Base-by-base conservation (phyloP, 2,329 filamentous ascomycete genomes). In the Gnomoniopsis smithogilvyi region DNA sequence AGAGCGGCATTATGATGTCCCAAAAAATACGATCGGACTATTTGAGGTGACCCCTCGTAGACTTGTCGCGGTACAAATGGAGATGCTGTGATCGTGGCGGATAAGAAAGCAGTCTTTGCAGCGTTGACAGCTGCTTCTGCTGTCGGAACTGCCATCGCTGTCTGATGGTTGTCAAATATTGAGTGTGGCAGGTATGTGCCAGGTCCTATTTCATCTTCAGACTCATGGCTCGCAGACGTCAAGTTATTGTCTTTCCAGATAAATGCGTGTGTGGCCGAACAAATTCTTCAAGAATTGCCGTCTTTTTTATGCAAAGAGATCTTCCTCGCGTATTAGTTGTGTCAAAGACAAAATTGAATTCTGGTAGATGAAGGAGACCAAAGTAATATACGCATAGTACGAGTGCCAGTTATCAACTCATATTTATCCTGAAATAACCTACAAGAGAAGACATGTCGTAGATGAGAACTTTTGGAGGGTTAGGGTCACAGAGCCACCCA, bases 21-120 rank as follows among this genome's bases (percentile, higher is more conserved):
- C 50, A 98, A 83, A 77, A 91, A 99, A 77, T 98, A 99, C 60
- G 94, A 95, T 64, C 91, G 87, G 43, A 90, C 88, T 62, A 98
- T 88, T 54, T 87, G 89, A 47, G 78, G 69, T 56, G 94, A 88
- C 47, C 87, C 78, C 43, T 88, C 86, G 73, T 96, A 98, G 55
- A 78, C 75, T 64, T 79, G 73, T 66, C 94, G 91, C 26, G 95
- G 91, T 46, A 88, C 73, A 75, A 98, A 96, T 67, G 72, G 46
- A n/a, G 65, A n/a, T 51, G 60, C 49, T 58, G 62, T 51, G 57
- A 60, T 33, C 36, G 60, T 49, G 45, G 60, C 60, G 38, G 60
- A 47, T 43, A 54, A 50, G 54, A 63, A 61, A 30, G 54, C 58
- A 30, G 58, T 21, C 14, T 61, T 58, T 19, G 58, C 59, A 33